These are phyloP conservation scores for Chaetomium sp. DNA, from an alignment of 2,329 filamentous ascomycete genomes.

Conservation along the genomic window DNA sequence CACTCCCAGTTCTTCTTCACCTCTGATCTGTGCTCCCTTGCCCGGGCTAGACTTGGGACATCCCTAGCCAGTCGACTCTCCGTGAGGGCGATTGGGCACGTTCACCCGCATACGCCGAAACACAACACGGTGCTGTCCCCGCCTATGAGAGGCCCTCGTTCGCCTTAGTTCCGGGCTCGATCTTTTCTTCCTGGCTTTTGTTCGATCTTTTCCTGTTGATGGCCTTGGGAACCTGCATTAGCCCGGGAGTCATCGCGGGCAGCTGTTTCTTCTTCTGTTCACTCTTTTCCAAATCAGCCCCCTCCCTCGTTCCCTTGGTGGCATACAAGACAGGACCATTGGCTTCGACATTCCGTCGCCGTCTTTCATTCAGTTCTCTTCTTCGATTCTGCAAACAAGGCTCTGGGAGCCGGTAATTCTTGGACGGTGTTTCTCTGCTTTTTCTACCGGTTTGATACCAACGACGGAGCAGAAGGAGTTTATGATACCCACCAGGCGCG, in stretches of 20 bases:
- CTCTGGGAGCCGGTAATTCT: constrained; percentile 29
- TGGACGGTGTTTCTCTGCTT: constrained; percentile 22
- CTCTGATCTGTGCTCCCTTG: constrained; percentile 13
- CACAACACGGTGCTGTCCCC: constrained; percentile 24
- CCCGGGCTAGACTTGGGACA: not conserved
- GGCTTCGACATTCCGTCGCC: not conserved
- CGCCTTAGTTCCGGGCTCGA: not conserved
- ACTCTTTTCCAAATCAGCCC: not conserved
- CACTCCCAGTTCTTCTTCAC: not conserved
- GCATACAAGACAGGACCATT: constrained; percentile 2
- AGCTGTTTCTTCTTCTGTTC: constrained; percentile 6
- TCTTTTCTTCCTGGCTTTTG: constrained; percentile 10
- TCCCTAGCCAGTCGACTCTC: constrained; percentile 18
- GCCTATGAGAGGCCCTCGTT: constrained; percentile 13
- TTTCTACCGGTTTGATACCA: constrained; percentile 6
- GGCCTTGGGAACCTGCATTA: constrained; percentile 9
- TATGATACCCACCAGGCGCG: constrained; percentile 21
- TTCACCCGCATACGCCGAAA: constrained; percentile 27
- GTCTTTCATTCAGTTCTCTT: not conserved
- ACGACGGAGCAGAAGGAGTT: constrained; percentile 20
- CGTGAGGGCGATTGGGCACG: not conserved
- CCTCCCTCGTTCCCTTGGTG: not conserved
- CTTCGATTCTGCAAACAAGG: constrained; percentile 11
- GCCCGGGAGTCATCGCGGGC: constrained; percentile 3
- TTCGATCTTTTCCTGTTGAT: constrained; percentile 1